Percentiles rank a stretch among this genome's conserved stretches.
These are phyloP conservation scores for Baorangia bicolor DNA, from an alignment of 768 basidiomycete species.

Conservation along the genomic window DNA sequence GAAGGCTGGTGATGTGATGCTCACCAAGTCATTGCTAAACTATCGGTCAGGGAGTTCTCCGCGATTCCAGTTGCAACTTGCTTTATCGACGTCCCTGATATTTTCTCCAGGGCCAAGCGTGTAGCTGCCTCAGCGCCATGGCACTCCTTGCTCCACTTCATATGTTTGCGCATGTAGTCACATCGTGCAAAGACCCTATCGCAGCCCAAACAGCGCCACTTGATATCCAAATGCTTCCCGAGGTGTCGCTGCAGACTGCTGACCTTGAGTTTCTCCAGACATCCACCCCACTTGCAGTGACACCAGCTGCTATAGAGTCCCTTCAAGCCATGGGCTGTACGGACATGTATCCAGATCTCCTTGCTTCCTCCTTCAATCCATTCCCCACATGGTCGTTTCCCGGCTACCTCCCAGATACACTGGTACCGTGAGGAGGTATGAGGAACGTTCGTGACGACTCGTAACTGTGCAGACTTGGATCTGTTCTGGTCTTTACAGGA, in stretches of 20 bases:
- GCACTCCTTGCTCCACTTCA: constrained; percentile 1
- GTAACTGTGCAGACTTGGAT: neutral
- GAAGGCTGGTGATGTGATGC: neutral
- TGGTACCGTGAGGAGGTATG: neutral
- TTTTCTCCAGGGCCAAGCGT: neutral
- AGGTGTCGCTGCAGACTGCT: constrained; percentile 11
- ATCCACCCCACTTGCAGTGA: constrained; percentile 9
- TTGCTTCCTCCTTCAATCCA: constrained; percentile 12
- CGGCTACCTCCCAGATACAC: constrained; percentile 3
- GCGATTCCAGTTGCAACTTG: neutral
- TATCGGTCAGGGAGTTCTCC: neutral
- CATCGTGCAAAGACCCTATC: constrained; percentile 1
- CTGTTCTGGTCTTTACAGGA: neutral
- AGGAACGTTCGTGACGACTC: neutral
- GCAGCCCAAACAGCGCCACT: constrained; percentile 13
- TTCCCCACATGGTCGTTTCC: neutral
- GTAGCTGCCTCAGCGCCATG: neutral
- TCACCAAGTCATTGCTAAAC: neutral
- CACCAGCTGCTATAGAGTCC: constrained; percentile 1
- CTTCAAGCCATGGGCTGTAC: constrained; percentile 8
- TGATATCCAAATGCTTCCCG: constrained; percentile 8
- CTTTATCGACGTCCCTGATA: neutral
- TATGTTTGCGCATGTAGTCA: constrained; percentile 11
- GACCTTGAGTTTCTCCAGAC: constrained; percentile 10
- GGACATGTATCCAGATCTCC: constrained; percentile 13